Evolutionary conservation across 805 yeast species (phyloP).

Genomic region (Lipomyces spencermartinsiae): DNA sequence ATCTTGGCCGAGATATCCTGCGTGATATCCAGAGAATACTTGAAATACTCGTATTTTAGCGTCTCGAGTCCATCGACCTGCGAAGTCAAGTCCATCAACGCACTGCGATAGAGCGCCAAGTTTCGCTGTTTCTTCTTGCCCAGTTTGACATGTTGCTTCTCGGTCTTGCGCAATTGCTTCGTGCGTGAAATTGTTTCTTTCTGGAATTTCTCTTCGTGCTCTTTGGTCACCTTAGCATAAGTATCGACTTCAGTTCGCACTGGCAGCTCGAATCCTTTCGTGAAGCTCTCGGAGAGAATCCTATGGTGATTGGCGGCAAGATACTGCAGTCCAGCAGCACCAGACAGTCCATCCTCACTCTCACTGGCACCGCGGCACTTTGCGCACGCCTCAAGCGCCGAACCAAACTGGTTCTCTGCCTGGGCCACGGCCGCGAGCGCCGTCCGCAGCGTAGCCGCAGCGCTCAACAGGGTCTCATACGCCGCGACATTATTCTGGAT

Average conservation of each 20-base stretch:
- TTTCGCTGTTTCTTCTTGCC: slow-evolving; percentile 68
- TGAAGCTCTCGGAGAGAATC: slow-evolving; percentile 64
- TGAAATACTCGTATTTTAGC: slow-evolving; percentile 75
- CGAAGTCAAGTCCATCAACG: slow-evolving; percentile 68
- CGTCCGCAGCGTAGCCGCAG: slow-evolving; percentile 55
- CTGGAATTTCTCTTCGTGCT: slow-evolving; percentile 62
- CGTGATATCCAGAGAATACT: slow-evolving; percentile 64
- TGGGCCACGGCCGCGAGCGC: slow-evolving; percentile 57
- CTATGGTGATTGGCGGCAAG: slow-evolving; percentile 79
- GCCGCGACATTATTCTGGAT: slow-evolving; percentile 57
- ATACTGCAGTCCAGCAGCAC: slow-evolving; percentile 79
- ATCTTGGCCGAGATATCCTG: slow-evolving; percentile 65
- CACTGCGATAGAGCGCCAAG: slow-evolving; percentile 68
- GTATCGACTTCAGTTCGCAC: slow-evolving; percentile 53
- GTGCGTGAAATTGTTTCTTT: slow-evolving; percentile 60
- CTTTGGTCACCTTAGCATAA: slow-evolving; percentile 53
- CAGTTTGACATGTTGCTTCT: slow-evolving; percentile 63
- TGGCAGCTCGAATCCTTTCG: slow-evolving; percentile 63
- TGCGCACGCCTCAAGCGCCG: slow-evolving; percentile 69
- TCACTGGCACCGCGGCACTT: slow-evolving; percentile 65
- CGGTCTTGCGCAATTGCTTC: slow-evolving; percentile 61
- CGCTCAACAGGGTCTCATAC: slow-evolving; percentile 55
- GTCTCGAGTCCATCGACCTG: slow-evolving; percentile 81
- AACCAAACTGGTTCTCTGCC: slow-evolving; percentile 75
- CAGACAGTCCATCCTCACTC: slow-evolving; percentile 66